A percentile compares a stretch with the other conserved stretches of the same genome.
These are phyloP conservation scores for Phragmites australis DNA, from an alignment of 176 grass and related monocot genomes.

Conservation along the genomic window DNA sequence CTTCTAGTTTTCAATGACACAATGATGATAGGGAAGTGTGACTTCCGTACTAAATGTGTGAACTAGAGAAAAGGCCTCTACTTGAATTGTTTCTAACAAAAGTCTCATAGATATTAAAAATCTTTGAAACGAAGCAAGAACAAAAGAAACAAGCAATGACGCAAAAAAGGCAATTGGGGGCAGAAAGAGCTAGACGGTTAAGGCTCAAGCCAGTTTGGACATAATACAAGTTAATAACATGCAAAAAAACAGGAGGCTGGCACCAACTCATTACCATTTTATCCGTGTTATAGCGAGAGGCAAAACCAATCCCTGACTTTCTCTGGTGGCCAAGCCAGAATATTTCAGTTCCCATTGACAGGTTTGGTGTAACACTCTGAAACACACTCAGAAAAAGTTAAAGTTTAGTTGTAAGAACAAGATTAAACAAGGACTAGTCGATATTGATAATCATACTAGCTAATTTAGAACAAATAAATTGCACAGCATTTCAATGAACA, in stretches of 20 bases:
- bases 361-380: conserved; percentile 85
- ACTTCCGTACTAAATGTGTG: neutral
- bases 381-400: conserved; percentile 20
- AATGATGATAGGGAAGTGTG: neutral
- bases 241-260: neutral
- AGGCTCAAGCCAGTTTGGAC: neutral
- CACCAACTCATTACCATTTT: conserved; percentile 68
- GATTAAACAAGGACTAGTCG: neutral
- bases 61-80: neutral
- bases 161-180: neutral
- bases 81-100: neutral
- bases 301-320: conserved; percentile 96
- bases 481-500: neutral
- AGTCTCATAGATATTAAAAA: neutral
- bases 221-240: neutral
- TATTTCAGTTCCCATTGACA: conserved; percentile 92
- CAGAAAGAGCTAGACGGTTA: neutral
- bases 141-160: neutral
- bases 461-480: neutral
- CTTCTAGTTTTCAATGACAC: neutral
- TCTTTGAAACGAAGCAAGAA: neutral
- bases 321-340: conserved; percentile 99
- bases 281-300: conserved; percentile 85
- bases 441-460: neutral
- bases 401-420: neutral